Conservation (phyloP, 2,329 filamentous ascomycete species). For the Xylariaceae sp. region DNA sequence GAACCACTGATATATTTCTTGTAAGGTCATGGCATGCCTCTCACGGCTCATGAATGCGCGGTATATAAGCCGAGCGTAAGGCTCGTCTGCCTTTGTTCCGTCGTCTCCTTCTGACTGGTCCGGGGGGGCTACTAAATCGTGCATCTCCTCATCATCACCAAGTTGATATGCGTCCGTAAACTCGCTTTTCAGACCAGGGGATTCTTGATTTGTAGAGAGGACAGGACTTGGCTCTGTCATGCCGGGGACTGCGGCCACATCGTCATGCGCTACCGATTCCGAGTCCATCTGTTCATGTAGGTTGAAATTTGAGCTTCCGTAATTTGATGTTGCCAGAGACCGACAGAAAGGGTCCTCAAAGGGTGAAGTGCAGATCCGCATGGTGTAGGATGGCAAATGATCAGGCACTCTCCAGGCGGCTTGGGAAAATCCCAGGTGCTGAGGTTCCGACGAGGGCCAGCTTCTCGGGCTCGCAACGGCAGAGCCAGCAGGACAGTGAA, state of each 20-base stretch:
- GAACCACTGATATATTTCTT: slow-evolving; percentile 93
- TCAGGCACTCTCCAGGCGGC: slow-evolving; percentile 22
- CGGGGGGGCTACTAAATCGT: slow-evolving; percentile 21
- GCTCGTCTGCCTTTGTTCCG: slow-evolving; percentile 54
- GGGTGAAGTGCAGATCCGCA: slow-evolving; percentile 12
- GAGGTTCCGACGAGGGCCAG: slow-evolving; percentile 35
- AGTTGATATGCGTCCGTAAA: background rate
- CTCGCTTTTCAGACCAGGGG: slow-evolving; percentile 11
- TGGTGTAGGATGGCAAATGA: slow-evolving; percentile 8
- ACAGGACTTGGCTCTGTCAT: background rate
- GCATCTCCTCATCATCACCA: slow-evolving; percentile 22
- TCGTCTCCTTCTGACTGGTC: slow-evolving; percentile 35
- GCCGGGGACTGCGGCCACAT: background rate
- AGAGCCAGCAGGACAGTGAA: slow-evolving; percentile 16
- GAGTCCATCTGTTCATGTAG: background rate
- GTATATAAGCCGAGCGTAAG: slow-evolving; percentile 85
- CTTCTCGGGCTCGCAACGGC: slow-evolving; percentile 39
- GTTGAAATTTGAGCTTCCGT: slow-evolving; percentile 9
- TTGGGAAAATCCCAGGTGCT: slow-evolving; percentile 26
- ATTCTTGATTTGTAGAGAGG: slow-evolving; percentile 11
- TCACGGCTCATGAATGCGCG: slow-evolving; percentile 73
- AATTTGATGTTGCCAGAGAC: slow-evolving; percentile 21
- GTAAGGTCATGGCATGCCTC: slow-evolving; percentile 74
- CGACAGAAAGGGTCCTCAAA: slow-evolving; percentile 25
- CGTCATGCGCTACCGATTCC: background rate